Percentiles rank a stretch among this genome's conserved stretches.
These are phyloP conservation scores for Yamadazyma dushanensis DNA, from an alignment of 1,139 yeast genomes.

Conservation along the genomic window DNA sequence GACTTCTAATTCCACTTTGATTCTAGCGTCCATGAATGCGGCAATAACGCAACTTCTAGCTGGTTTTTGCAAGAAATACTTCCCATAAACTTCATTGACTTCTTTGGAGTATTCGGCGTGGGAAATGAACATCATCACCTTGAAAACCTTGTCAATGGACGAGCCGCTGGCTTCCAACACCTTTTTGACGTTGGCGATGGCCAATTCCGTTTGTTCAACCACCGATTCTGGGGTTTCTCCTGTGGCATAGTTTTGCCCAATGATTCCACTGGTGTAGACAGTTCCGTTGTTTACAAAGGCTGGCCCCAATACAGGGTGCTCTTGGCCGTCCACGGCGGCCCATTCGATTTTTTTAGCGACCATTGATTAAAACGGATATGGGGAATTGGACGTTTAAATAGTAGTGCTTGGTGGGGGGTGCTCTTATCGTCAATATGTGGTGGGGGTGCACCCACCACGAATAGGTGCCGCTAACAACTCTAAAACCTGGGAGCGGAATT, in stretches of 20 bases:
- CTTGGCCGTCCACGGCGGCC: constrained; percentile 39
- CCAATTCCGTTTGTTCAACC: constrained; percentile 47
- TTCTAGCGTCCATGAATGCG: constrained; percentile 35
- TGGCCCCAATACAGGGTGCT: constrained; percentile 42
- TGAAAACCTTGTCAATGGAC: constrained; percentile 48
- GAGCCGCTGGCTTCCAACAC: constrained; percentile 50
- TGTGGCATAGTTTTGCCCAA: constrained; percentile 33
- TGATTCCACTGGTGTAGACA: constrained; percentile 49
- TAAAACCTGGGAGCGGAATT: too few relatives aligned
- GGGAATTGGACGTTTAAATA: too few relatives aligned
- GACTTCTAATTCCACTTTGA: constrained; percentile 37
- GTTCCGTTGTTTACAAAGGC: constrained; percentile 50
- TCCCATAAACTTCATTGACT: constrained; percentile 49
- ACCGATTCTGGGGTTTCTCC: constrained; percentile 40
- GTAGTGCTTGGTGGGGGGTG: too few relatives aligned
- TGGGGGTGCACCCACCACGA: constrained; percentile 7
- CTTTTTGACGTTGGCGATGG: constrained; percentile 43
- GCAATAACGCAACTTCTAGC: constrained; percentile 55
- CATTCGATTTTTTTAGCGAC: constrained; percentile 36
- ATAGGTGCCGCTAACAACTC: too few relatives aligned
- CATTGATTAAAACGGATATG: too few relatives aligned
- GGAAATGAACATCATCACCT: constrained; percentile 52
- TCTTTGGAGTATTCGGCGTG: constrained; percentile 44
- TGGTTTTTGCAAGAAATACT: constrained; percentile 51
- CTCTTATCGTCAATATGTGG: too few relatives aligned